Evolutionary conservation across 2,329 filamentous ascomycete species (phyloP), one percentile per base, ranked within the genome.

Genomic region (Pseudofabraea citricarpa): DNA sequence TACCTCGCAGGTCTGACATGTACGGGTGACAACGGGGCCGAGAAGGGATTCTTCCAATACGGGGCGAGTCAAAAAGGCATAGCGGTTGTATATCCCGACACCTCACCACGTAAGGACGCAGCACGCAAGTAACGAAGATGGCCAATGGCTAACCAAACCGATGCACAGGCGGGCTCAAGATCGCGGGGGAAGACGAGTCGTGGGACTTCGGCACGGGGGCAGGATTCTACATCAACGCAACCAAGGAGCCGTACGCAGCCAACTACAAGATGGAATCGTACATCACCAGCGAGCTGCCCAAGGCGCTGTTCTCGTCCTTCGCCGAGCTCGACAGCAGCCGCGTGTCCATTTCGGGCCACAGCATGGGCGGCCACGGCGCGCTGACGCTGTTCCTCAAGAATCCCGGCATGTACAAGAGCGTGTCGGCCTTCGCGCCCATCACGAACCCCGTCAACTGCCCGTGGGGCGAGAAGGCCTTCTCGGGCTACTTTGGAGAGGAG

Each of bases 181-280:
- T 95, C 48, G 71, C 83, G 23, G 90, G 88, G 58, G 90, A 97
- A 72, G 82, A 94, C 59, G 91, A 95, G 52, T 65, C 75, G 38
- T 98, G 83, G 66, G 93, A 98, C 68, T 97, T 98, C 63, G 93
- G 93, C 57, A 81, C 80, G 50, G 91, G 87, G 5, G 93, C 93
- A 1, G 88, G 89, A 43, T 98, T 98, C 75, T 98, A 98, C 73
- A 71, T 98, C 55, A 84, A 98, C 64, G 90, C 91, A 8, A 87
- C 82, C 4, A 74, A 72, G 52, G 75, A 78, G 22, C 89, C 90
- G 8, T 98, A 83, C 73, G 71, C 71, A 46, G 71, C 73, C 42
- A 80, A 88, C 63, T 98, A 98, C 75, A 84, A 83, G 56, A 98
- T 98, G 93, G 90, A 97, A 73, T 81, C 77, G 50, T 98, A 98